These are phyloP conservation scores for Suillus americanus DNA, from an alignment of 768 basidiomycete genomes.

Conservation along the genomic window DNA sequence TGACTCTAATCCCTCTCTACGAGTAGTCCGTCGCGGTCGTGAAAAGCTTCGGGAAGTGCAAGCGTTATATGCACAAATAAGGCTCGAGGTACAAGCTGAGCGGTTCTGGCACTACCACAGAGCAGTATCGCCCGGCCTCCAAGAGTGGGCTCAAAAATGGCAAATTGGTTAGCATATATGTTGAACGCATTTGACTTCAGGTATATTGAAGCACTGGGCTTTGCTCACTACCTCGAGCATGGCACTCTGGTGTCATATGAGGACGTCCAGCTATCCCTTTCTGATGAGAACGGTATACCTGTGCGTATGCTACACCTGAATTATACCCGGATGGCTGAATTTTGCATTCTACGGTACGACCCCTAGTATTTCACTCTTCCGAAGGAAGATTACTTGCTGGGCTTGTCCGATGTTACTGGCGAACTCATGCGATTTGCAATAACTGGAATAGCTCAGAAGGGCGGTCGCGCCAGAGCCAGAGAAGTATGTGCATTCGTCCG, in stretches of 20 bases:
- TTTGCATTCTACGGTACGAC: conserved; percentile 2
- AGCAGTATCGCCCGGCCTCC: conserved; percentile 76
- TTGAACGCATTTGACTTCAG: conserved; percentile 22
- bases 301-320: conserved; percentile 43
- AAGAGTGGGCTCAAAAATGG: conserved; percentile 50
- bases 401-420: conserved; percentile 91
- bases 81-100: conserved; percentile 61
- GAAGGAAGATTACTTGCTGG: conserved; percentile 85
- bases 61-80: conserved; percentile 58
- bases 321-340: conserved; percentile 5
- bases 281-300: conserved; percentile 57
- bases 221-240: conserved; percentile 80
- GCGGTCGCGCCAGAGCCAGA: conserved; percentile 60
- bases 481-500: conserved; percentile 73
- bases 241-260: conserved; percentile 63
- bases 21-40: conserved; percentile 51
- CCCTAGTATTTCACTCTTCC: conserved; percentile 74
- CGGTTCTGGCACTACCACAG: conserved; percentile 78
- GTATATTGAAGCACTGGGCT: conserved; percentile 92
- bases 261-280: conserved; percentile 65
- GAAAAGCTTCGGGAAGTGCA: conserved; percentile 70
- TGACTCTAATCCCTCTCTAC: conserved; percentile 29
- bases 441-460: conserved; percentile 68
- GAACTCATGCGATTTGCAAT: conserved; percentile 97
- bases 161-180: background rate